Percentiles rank a stretch among this genome's conserved stretches.
Evolutionary conservation across 495 filamentous ascomycete species (phyloP).

Genomic region (Neohortaea acidophila): DNA sequence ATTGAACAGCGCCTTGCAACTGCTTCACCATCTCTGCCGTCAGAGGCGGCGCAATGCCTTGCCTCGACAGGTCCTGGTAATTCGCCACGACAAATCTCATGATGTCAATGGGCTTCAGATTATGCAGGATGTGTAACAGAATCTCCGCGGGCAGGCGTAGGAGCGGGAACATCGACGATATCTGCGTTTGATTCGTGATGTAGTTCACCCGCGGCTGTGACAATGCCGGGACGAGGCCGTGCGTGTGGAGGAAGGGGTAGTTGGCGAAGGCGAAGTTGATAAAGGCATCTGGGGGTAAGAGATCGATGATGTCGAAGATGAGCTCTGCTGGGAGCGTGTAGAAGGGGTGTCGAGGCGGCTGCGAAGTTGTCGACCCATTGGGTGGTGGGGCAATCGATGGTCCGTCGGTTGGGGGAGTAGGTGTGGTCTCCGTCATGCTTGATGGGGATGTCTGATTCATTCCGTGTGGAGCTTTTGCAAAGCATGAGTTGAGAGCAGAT

Average conservation of each 20-base stretch:
- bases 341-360: slow-evolving; percentile 18
- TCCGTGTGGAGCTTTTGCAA: slow-evolving; percentile 23
- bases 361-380: slow-evolving; percentile 3
- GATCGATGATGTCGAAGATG: slow-evolving; percentile 27
- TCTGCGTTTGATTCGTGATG: slow-evolving; percentile 9
- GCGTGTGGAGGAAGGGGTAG: slow-evolving; percentile 25
- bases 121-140: slow-evolving; percentile 15
- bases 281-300: slow-evolving; percentile 25
- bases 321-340: slow-evolving; percentile 31
- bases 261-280: slow-evolving; percentile 28
- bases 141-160: slow-evolving; percentile 15
- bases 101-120: slow-evolving; percentile 13
- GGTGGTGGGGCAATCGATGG: not conserved
- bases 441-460: slow-evolving; percentile 12
- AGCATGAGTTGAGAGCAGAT: slow-evolving; percentile 16
- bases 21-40: slow-evolving; percentile 4
- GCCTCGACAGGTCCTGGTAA: slow-evolving; percentile 16
- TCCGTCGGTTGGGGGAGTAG: not conserved
- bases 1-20: slow-evolving; percentile 1
- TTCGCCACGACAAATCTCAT: slow-evolving; percentile 21
- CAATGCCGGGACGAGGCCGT: slow-evolving; percentile 18
- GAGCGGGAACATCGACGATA: slow-evolving; percentile 12
- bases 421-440: too few species aligned
- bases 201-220: slow-evolving; percentile 6
- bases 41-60: slow-evolving; percentile 18